phyloP scores from a whole-genome alignment of 768 basidiomycete species.

The Rhizopogon vinicolor region DNA sequence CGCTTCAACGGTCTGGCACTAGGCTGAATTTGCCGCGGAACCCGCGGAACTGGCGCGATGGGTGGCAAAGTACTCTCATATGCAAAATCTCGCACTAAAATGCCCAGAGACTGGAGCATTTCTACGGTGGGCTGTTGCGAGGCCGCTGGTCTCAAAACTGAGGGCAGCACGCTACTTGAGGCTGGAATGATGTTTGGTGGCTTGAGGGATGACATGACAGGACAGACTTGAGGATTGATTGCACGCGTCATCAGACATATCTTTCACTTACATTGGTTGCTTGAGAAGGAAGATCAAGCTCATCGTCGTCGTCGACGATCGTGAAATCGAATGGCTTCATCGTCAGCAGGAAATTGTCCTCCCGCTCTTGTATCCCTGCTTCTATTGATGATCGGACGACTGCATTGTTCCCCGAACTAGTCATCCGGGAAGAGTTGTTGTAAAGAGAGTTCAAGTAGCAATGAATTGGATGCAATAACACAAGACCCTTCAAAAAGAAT shows the following conservation, averaged over 20 bases:
- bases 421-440: slow-evolving; percentile 10
- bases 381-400: slow-evolving; percentile 1
- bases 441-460: not conserved
- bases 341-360: not conserved
- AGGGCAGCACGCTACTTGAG: slow-evolving; percentile 10
- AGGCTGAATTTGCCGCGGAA: slow-evolving; percentile 47
- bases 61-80: slow-evolving; percentile 65
- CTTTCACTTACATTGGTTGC: slow-evolving; percentile 32
- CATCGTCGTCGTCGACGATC: slow-evolving; percentile 8
- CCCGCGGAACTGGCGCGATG: slow-evolving; percentile 45
- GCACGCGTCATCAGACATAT: slow-evolving; percentile 21
- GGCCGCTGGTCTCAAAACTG: not conserved
- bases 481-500: not conserved
- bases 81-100: slow-evolving; percentile 57
- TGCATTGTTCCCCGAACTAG: slow-evolving; percentile 8
- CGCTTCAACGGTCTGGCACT: slow-evolving; percentile 34
- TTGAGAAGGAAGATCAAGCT: slow-evolving; percentile 20
- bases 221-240: slow-evolving; percentile 28
- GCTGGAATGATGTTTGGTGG: slow-evolving; percentile 6
- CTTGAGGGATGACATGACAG: slow-evolving; percentile 20
- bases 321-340: not conserved
- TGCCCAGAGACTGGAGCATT: slow-evolving; percentile 25
- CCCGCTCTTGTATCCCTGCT: slow-evolving; percentile 3
- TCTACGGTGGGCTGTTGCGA: slow-evolving; percentile 34
- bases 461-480: not conserved